Conservation (phyloP, 75 land plant genomes). For the Pinus albicaulis region DNA sequence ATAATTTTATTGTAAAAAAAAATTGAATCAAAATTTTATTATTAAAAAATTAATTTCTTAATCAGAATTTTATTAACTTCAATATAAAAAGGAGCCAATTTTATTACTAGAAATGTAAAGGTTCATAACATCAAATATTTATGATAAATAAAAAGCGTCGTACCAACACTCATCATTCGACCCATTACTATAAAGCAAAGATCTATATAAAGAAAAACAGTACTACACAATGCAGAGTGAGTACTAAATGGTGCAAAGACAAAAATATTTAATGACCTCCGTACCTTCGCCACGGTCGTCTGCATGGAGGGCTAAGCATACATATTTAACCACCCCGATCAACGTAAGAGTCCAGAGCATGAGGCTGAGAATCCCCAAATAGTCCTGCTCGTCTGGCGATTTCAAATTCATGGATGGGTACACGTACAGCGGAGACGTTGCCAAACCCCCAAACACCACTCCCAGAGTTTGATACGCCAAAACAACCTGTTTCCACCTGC, state of each 20-base stretch:
- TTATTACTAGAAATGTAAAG: too few species aligned
- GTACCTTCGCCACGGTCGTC: constrained; percentile 87
- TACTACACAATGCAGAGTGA: too few species aligned
- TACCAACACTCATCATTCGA: too few species aligned
- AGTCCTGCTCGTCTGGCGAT: constrained; percentile 50
- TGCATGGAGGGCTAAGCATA: constrained; percentile 56
- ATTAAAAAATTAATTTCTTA: too few species aligned
- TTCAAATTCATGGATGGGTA: constrained; percentile 58
- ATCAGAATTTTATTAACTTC: too few species aligned
- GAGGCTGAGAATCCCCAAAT: constrained; percentile 61
- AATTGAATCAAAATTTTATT: too few species aligned
- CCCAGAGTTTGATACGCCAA: constrained; percentile 73
- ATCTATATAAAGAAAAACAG: too few species aligned
- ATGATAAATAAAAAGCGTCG: too few species aligned
- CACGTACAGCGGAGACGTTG: constrained; percentile 81
- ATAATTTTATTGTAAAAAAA: too few species aligned
- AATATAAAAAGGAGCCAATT: too few species aligned
- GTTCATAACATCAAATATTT: too few species aligned
- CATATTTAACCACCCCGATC: constrained; percentile 71
- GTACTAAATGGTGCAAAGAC: background rate
- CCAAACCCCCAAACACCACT: constrained; percentile 76
- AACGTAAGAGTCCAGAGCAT: constrained; percentile 74
- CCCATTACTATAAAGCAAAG: too few species aligned
- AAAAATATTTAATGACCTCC: background rate
- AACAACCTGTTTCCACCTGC: constrained; percentile 28